Base-by-base conservation (phyloP, 371 early-diverging fungal species). In the Mortierella sp. region DNA sequence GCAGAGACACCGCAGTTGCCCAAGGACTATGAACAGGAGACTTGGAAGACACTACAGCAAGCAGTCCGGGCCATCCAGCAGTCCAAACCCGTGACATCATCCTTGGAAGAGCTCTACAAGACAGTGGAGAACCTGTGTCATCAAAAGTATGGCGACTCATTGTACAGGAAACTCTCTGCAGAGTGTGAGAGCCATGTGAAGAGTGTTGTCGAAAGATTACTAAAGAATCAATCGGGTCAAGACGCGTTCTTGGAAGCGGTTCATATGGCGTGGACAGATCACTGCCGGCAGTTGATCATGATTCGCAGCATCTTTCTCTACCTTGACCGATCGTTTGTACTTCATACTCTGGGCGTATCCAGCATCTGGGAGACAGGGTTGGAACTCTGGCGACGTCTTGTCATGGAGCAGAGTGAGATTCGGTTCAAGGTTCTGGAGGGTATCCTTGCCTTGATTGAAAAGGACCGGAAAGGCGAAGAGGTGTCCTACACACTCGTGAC, bases 231-330 rank as follows among this genome's bases (percentile, higher is more conserved):
- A 7, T 60, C 72, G 15, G 83, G 82, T 25, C 79, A 81, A 30
- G 74, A 66, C 3, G 56, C 68, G 6, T 91, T 88, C 66, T 81
- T 94, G n/a, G 80, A 82, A 30, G 76, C 80, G 15, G 84, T 92
- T 1, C 70, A 90, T 68, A 66, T 62, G 21, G 83, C 86, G 14
- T 95, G 95, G 95, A 84, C 80, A 12, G 83, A 79, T 44, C 89
- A 92, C 72, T 88, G 91, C 62, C 84, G 87, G 72, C 88, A 91
- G 81, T 69, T 93, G 88, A 83, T 84, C 18, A 87, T 91, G 80
- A 92, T 96, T 44, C 84, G 93, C 28, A 93, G 90, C 71, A 88
- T 98, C 15, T 96, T 97, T 75, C 87, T 96, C 72, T 96, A 96
- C 69, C 83, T 98, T 47, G 98, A 98, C 82, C 91, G 98, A 53